phyloP scores from a whole-genome alignment of 345 rosid species.

The Eucalyptus cladocalyx region DNA sequence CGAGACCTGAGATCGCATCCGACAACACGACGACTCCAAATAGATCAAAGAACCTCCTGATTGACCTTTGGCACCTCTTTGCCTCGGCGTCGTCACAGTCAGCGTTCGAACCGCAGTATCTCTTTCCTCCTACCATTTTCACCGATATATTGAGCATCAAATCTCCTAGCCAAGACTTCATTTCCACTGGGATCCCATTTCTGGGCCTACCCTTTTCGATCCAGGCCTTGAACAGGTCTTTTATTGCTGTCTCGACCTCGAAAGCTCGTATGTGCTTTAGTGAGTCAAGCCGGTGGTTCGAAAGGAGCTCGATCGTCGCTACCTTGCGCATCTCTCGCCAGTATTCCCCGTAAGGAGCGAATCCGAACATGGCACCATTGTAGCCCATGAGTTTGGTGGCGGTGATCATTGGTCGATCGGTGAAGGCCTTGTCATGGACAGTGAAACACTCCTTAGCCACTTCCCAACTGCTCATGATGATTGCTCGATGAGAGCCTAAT shows the following conservation, averaged over 20 bases:
- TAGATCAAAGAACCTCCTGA: neutral
- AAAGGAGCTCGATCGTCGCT: slow-evolving; percentile 3
- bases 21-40: slow-evolving; percentile 11
- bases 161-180: slow-evolving; percentile 21
- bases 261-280: slow-evolving; percentile 4
- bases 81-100: neutral
- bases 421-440: slow-evolving; percentile 5
- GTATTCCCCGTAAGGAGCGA: slow-evolving; percentile 22
- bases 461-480: slow-evolving; percentile 9
- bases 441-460: slow-evolving; percentile 17
- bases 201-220: neutral
- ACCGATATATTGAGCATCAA: slow-evolving; percentile 3
- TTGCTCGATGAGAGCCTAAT: slow-evolving; percentile 5
- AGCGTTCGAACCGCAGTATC: neutral
- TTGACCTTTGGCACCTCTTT: neutral
- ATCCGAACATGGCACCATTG: slow-evolving; percentile 20
- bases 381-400: slow-evolving; percentile 14
- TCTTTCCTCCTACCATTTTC: slow-evolving; percentile 15
- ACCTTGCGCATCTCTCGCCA: slow-evolving; percentile 26
- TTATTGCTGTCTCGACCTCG: slow-evolving; percentile 3
- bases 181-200: slow-evolving; percentile 2
- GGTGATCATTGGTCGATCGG: neutral
- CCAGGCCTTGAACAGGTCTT: neutral
- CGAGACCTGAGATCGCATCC: slow-evolving; percentile 21
- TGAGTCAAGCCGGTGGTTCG: slow-evolving; percentile 6